Evolutionary conservation across 2,329 filamentous ascomycete species (phyloP), one percentile per base, ranked within the genome.

Genomic region (Didymella pomorum): DNA sequence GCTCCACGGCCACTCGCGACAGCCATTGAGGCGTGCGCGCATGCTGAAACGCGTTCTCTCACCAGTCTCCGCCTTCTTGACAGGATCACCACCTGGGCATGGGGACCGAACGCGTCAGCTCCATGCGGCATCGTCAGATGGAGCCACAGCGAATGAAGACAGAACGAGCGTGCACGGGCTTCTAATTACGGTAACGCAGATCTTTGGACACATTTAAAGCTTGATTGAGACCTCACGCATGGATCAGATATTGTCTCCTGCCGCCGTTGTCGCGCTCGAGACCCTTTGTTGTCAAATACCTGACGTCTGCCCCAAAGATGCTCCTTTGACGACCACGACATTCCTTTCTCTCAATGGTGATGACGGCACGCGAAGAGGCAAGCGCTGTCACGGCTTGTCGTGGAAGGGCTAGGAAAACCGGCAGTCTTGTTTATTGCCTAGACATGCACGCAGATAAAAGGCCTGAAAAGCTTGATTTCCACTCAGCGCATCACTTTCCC

Each of bases 51-150:
- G 47, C 47, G 33, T 28, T 28, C 25, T 26, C 25, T 26, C 25
- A 26, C 25, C 25, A 26, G 25, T 26, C 46, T 39, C 33, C 31
- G 21, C 35, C 33, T 25, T 10, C 20, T 43, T 11, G 28, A 44
- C 18, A 16, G 45, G 31, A 51, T 18, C 51, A 44, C 51, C 46
- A 54, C 7, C 25, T 26, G 25, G 25, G 8, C 25, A 26, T 5
- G 51, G 50, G 42, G n/a, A 46, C 28, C 8, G 41, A 55, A 59
- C 56, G 56, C 56, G 56, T 55, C 56, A 60, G 52, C 56, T 60
- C 23, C 47, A 47, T 52, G 26, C 33, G 51, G 45, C 39, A 54
- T 51, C 44, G 43, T 39, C 55, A 58, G 49, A 50, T 49, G 26
- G 26, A 33, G 26, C 39, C 29, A 33, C 45, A 46, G 45, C 56